Conservation (phyloP, 73 alveolate genomes). For the Halteria grandinella region DNA sequence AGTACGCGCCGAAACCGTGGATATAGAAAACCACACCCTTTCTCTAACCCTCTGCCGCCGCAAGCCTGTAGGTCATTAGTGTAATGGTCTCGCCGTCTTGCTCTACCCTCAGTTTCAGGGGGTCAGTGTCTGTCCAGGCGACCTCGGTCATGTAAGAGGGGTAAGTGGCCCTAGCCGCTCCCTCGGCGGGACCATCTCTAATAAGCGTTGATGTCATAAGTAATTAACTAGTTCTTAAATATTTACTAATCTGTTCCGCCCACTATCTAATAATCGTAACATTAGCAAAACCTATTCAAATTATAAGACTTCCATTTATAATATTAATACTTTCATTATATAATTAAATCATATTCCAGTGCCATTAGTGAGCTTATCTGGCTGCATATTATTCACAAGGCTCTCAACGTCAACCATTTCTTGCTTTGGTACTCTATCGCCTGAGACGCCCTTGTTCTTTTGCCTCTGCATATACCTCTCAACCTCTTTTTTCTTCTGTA, state of each 20-base stretch:
- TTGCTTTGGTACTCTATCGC: background rate
- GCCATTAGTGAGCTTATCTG: slow-evolving; percentile 19
- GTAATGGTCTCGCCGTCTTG: slow-evolving; percentile 14
- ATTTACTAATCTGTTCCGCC: background rate
- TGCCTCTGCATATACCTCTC: slow-evolving; percentile 40
- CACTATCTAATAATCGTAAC: slow-evolving; percentile 8
- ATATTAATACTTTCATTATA: no score
- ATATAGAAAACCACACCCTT: slow-evolving; percentile 20
- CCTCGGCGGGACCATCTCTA: no score
- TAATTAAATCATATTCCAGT: slow-evolving; percentile 16
- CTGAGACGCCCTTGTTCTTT: slow-evolving; percentile 11
- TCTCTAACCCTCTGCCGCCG: background rate
- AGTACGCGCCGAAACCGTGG: slow-evolving; percentile 42
- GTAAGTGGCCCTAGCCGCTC: no score
- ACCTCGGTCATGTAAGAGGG: no score
- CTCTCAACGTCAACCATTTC: background rate
- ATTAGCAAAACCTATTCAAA: no score
- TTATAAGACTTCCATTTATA: no score
- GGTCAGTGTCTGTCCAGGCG: slow-evolving; percentile 17
- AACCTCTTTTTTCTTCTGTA: slow-evolving; percentile 64
- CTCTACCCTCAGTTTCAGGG: background rate
- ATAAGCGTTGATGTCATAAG: no score
- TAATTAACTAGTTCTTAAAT: background rate
- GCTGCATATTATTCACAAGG: background rate
- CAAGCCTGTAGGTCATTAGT: slow-evolving; percentile 11